phyloP scores from a whole-genome alignment of 2,329 filamentous ascomycete genomes.

The Diaporthe citri region DNA sequence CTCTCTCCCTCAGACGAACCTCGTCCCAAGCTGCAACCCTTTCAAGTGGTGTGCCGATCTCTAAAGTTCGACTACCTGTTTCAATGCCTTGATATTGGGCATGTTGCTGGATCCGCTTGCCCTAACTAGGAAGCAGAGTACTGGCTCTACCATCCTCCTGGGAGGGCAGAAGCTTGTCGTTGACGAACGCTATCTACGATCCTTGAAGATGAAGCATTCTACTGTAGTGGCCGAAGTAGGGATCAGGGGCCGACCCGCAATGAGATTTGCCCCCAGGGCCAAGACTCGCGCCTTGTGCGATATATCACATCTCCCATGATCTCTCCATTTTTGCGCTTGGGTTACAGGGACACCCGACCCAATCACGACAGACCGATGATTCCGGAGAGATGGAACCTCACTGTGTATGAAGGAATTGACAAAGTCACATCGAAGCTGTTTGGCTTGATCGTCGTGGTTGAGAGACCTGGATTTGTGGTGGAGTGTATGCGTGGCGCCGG shows the following conservation, averaged over 20 bases:
- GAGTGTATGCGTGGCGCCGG: neutral
- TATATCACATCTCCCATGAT: neutral
- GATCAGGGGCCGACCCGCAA: constrained; percentile 9
- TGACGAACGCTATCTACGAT: neutral
- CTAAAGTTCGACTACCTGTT: constrained; percentile 19
- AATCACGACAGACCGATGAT: neutral
- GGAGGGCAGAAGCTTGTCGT: constrained; percentile 21
- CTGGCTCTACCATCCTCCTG: constrained; percentile 20
- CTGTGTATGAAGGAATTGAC: neutral
- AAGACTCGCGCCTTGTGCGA: neutral
- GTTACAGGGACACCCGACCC: neutral
- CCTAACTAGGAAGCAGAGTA: constrained; percentile 1
- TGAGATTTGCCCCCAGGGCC: neutral
- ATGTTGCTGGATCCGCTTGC: neutral
- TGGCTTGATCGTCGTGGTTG: too few species aligned
- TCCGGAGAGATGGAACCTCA: neutral
- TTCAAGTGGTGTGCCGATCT: neutral
- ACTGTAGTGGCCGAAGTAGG: constrained; percentile 18
- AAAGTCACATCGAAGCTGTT: neutral
- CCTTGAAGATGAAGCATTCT: constrained; percentile 28
- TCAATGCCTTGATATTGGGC: constrained; percentile 1
- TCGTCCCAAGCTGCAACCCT: neutral
- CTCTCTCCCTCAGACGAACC: constrained; percentile 7
- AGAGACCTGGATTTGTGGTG: neutral
- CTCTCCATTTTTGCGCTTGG: neutral